These are phyloP conservation scores for Jatropha curcas DNA, from an alignment of 345 rosid species.

Conservation along the genomic window DNA sequence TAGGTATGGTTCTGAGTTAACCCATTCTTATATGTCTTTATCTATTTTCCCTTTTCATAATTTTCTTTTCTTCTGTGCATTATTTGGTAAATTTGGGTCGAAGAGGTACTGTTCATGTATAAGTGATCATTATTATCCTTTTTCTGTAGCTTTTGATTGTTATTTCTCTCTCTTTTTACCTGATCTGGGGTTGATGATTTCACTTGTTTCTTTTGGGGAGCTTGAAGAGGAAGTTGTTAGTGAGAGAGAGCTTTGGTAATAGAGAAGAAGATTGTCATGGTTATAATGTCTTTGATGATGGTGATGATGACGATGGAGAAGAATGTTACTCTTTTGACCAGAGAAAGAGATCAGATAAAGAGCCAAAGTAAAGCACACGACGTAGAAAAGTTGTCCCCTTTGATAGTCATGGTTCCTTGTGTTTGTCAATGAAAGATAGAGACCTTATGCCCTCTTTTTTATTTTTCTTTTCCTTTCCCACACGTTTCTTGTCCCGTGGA, in stretches of 20 bases:
- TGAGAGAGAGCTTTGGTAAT: conserved; percentile 9
- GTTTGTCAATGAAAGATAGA: conserved; percentile 21
- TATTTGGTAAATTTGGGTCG: conserved; percentile 1
- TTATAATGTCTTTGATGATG: conserved; percentile 15
- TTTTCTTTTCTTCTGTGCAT: neutral
- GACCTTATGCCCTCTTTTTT: neutral
- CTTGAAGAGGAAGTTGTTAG: conserved; percentile 15
- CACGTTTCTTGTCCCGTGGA: conserved; percentile 34
- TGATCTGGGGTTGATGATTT: conserved; percentile 3
- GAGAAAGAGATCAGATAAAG: conserved; percentile 18
- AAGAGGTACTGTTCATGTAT: neutral
- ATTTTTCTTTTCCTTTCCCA: conserved; percentile 27
- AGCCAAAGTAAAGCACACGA: conserved; percentile 17
- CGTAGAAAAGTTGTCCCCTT: conserved; percentile 33
- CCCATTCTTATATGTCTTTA: neutral
- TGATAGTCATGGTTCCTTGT: conserved; percentile 26
- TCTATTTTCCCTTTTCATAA: neutral
- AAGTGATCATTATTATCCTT: neutral
- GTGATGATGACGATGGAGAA: conserved; percentile 13
- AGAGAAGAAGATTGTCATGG: conserved; percentile 10
- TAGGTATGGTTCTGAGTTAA: neutral
- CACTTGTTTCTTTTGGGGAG: neutral
- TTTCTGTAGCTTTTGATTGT: conserved; percentile 1
- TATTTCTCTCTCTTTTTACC: neutral
- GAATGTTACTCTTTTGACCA: conserved; percentile 20